Evolutionary conservation across 352 stramenopile species (phyloP).

Genomic region (Phytophthora pini): DNA sequence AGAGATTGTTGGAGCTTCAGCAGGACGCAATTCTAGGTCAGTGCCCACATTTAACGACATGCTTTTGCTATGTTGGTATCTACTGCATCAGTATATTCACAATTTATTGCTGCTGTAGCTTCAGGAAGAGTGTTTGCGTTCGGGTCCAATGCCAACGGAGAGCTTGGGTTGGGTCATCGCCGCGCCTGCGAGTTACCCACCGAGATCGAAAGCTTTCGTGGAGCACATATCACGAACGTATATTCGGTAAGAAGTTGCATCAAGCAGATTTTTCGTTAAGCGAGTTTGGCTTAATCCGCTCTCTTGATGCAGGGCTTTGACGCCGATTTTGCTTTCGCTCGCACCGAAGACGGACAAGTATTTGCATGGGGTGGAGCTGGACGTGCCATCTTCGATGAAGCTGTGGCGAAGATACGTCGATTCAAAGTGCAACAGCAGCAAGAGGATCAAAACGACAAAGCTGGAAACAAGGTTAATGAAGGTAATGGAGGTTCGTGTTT

Average conservation of each 20-base stretch:
- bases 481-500: slow-evolving; percentile 39
- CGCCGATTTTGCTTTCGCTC: slow-evolving; percentile 78
- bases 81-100: neutral
- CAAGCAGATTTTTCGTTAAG: neutral
- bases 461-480: neutral
- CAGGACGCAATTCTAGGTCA: slow-evolving; percentile 55
- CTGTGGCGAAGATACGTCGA: neutral
- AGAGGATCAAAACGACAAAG: slow-evolving; percentile 2
- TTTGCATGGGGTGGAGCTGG: slow-evolving; percentile 90
- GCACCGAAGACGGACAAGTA: slow-evolving; percentile 81
- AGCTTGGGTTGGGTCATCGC: slow-evolving; percentile 69
- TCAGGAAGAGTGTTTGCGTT: slow-evolving; percentile 73
- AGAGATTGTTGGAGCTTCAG: slow-evolving; percentile 44
- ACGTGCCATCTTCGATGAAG: slow-evolving; percentile 42
- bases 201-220: slow-evolving; percentile 66
- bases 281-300: neutral
- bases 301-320: slow-evolving; percentile 60
- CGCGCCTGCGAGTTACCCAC: slow-evolving; percentile 39
- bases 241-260: slow-evolving; percentile 43
- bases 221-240: slow-evolving; percentile 48
- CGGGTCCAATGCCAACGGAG: slow-evolving; percentile 67
- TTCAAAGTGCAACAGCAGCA: slow-evolving; percentile 14
- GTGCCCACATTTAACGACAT: neutral
- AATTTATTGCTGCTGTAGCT: slow-evolving; percentile 26
- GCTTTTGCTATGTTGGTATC: neutral